Evolutionary conservation across 768 basidiomycete genomes (phyloP).

Genomic region (Russula lepida): DNA sequence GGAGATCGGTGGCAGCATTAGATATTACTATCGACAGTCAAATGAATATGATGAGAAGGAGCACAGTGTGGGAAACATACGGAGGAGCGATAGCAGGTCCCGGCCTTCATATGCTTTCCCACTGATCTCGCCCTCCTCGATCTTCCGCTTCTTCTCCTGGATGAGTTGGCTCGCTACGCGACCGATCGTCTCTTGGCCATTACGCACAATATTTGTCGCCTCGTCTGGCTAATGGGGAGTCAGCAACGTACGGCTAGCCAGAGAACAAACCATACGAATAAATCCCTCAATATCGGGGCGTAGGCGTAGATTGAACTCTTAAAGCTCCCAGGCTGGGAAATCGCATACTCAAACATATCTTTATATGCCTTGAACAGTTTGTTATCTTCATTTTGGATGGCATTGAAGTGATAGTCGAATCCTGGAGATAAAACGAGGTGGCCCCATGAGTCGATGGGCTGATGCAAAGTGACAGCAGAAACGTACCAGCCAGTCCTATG

Average conservation of each 20-base stretch:
- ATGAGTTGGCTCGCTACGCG: conserved; percentile 69
- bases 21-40: conserved; percentile 56
- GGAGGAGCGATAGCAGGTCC: conserved; percentile 68
- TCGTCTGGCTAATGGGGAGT: conserved; percentile 44
- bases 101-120: conserved; percentile 49
- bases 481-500: conserved; percentile 76
- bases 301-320: conserved; percentile 47
- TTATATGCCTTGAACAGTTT: conserved; percentile 73
- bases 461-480: not conserved
- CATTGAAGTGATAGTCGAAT: conserved; percentile 81
- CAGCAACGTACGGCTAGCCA: not conserved
- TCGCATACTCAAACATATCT: conserved; percentile 72
- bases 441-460: not conserved
- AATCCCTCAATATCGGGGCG: conserved; percentile 42
- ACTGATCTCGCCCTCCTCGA: conserved; percentile 48
- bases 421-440: conserved; percentile 33
- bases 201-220: conserved; percentile 39
- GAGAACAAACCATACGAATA: conserved; percentile 43
- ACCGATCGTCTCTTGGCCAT: conserved; percentile 54
- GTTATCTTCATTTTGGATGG: conserved; percentile 71
- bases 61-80: conserved; percentile 38
- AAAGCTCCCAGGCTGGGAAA: conserved; percentile 46
- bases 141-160: conserved; percentile 68
- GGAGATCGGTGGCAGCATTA: conserved; percentile 63
- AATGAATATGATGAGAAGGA: not conserved